These are phyloP conservation scores for Chalciporus piperatus DNA, from an alignment of 768 basidiomycete species.

Conservation along the genomic window DNA sequence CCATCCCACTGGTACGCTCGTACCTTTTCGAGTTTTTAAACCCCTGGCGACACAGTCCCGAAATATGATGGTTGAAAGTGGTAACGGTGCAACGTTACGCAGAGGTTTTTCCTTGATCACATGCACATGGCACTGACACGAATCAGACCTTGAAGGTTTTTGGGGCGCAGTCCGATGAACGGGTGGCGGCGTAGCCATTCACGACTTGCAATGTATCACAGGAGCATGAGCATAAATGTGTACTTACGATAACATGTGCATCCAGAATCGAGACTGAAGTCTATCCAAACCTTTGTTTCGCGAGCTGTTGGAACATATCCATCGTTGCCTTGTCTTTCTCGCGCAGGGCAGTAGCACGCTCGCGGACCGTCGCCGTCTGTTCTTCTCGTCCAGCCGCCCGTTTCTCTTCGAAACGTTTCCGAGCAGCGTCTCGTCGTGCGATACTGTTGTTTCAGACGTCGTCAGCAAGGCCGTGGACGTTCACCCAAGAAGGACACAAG, in stretches of 20 bases:
- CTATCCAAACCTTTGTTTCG: slow-evolving; percentile 84
- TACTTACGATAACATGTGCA: slow-evolving; percentile 17
- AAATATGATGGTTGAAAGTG: too few relatives aligned
- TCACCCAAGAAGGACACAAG: not conserved
- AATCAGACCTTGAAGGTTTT: too few relatives aligned
- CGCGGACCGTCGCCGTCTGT: slow-evolving; percentile 48
- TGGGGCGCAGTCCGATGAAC: too few relatives aligned
- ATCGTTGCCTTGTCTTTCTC: slow-evolving; percentile 91
- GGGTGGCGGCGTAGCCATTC: too few relatives aligned
- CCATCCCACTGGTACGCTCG: not conserved
- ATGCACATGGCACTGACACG: too few relatives aligned
- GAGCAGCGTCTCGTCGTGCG: slow-evolving; percentile 71
- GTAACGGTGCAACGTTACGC: too few relatives aligned
- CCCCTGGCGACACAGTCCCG: too few relatives aligned
- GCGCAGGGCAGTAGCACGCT: slow-evolving; percentile 59
- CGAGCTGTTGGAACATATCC: slow-evolving; percentile 94
- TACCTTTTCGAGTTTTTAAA: too few relatives aligned
- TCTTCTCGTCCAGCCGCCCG: slow-evolving; percentile 42
- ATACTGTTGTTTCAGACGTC: slow-evolving; percentile 46
- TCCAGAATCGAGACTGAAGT: not conserved
- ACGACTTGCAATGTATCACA: not conserved
- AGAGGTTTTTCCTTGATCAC: too few relatives aligned
- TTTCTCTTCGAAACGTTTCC: slow-evolving; percentile 58
- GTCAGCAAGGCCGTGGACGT: not conserved
- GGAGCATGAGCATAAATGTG: not conserved